Conservation (phyloP, 345 rosid genomes). For the Citrus unshiu region DNA sequence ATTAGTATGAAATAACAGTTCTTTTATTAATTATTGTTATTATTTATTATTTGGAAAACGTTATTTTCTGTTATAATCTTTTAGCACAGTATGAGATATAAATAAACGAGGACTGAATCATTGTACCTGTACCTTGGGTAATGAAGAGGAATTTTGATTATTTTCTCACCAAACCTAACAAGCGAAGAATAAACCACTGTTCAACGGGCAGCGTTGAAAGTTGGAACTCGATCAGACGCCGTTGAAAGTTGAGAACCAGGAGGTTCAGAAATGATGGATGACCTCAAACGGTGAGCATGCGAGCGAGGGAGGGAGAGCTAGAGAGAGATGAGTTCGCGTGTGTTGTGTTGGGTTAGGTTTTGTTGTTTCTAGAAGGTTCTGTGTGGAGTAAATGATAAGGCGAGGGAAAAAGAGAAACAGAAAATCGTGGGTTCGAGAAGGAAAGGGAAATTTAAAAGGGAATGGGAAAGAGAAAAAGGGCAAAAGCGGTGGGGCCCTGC, state of each 20-base stretch:
- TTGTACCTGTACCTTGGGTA: slow-evolving; percentile 1
- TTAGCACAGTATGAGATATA: background rate
- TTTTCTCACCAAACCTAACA: slow-evolving; percentile 22
- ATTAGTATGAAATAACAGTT: background rate
- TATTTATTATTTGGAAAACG: background rate
- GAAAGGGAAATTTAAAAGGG: slow-evolving; percentile 6
- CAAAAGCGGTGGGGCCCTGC: slow-evolving; percentile 27
- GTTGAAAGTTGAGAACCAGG: background rate
- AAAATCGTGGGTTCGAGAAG: slow-evolving; percentile 39
- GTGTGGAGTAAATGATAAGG: slow-evolving; percentile 44
- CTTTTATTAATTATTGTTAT: background rate
- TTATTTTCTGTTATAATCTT: background rate
- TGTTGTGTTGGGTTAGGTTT: slow-evolving; percentile 9
- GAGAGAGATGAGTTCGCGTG: background rate
- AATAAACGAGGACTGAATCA: background rate
- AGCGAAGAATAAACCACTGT: background rate
- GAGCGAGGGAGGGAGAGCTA: background rate
- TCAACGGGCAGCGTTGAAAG: background rate
- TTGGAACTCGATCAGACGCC: background rate
- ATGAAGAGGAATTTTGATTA: background rate
- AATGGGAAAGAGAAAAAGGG: background rate
- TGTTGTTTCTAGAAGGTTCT: slow-evolving; percentile 85
- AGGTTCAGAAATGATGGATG: background rate
- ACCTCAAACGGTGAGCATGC: background rate
- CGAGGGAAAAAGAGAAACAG: slow-evolving; percentile 10